Base-by-base conservation (phyloP, 805 yeast species). In the Kuraishia cidri region DNA sequence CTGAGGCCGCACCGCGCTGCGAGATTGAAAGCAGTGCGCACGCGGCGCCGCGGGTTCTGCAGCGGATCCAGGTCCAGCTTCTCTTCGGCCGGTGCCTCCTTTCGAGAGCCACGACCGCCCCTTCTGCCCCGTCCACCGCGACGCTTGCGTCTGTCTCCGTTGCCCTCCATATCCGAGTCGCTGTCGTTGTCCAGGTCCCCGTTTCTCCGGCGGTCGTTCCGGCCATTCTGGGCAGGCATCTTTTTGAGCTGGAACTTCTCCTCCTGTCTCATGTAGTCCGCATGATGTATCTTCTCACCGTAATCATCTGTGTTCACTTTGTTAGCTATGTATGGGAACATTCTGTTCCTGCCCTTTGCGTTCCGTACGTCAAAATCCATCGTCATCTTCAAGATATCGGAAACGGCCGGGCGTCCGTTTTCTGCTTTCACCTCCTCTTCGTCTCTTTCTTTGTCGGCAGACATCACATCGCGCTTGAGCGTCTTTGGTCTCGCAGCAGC, bases 271-370 rank as follows among this genome's bases (percentile, higher is more conserved):
- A 64, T 68, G 46, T 78, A 81, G 43, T 79, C 80, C 24, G 74
- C 71, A 27, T 69, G 68, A 39, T 79, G 77, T 14, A 88, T 76
- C 2, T 78, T 57, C 35, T 75, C 79, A 20, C 99, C 99, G 52
- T 90, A 92, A 42, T 90, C 97, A 49, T 92, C 97, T 30, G 67
- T 60, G 42, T 81, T 74, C 16, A 69, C 60, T 43, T 73, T 72
- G 20, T 64, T 69, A 1, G 71, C 68, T 24, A 72, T 59, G 43
- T 62, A 81, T 9, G 95, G 97, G 48, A 90, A 92, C 83, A 82
- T 79, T 28, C 66, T 72, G 52, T 63, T 66, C 54, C 48, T 70
- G 53, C 63, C 72, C 46, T 52, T 57, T 24, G 66, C 63, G 5
- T 62, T 61, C 20, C 69, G 61, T 27, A 78, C 70, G 46, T 79